A percentile compares a stretch with the other conserved stretches of the same genome.
phyloP scores from a whole-genome alignment of 805 yeast species.

The Komagataella kurtzmanii region DNA sequence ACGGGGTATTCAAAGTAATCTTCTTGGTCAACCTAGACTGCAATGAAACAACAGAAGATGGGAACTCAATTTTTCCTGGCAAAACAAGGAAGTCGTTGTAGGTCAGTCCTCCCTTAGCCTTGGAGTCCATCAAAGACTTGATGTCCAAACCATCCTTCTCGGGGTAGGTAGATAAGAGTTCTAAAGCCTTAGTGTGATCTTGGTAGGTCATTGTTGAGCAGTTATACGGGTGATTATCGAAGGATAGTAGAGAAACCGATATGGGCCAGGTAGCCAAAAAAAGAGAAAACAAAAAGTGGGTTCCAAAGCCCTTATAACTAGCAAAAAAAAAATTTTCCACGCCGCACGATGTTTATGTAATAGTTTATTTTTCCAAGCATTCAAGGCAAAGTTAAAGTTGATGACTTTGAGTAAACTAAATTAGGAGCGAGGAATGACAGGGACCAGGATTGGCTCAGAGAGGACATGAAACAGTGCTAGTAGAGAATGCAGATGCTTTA shows the following conservation, averaged over 20 bases:
- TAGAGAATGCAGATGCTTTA: no score
- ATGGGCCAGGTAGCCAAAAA: background rate
- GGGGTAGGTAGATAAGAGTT: slow-evolving; percentile 49
- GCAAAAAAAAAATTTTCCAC: background rate
- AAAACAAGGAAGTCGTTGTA: slow-evolving; percentile 92
- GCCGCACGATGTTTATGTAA: background rate
- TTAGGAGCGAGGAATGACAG: no score
- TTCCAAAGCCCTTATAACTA: background rate
- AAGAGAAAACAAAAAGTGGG: background rate
- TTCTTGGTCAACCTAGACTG: slow-evolving; percentile 86
- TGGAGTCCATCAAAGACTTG: slow-evolving; percentile 78
- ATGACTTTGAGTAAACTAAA: background rate
- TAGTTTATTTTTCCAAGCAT: no score
- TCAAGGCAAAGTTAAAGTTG: background rate
- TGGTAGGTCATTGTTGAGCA: slow-evolving; percentile 3
- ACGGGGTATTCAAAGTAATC: slow-evolving; percentile 85
- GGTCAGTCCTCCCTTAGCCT: slow-evolving; percentile 87
- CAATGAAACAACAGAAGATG: slow-evolving; percentile 63
- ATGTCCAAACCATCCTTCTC: slow-evolving; percentile 79
- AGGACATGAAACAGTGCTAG: no score
- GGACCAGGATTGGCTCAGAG: no score
- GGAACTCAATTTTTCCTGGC: slow-evolving; percentile 89
- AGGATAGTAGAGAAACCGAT: background rate
- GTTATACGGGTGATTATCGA: background rate
- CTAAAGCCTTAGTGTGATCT: slow-evolving; percentile 50